A percentile compares a stretch with the other conserved stretches of the same genome.
Conservation (phyloP, 2,329 filamentous ascomycete genomes). For the Penicillium palitans region DNA sequence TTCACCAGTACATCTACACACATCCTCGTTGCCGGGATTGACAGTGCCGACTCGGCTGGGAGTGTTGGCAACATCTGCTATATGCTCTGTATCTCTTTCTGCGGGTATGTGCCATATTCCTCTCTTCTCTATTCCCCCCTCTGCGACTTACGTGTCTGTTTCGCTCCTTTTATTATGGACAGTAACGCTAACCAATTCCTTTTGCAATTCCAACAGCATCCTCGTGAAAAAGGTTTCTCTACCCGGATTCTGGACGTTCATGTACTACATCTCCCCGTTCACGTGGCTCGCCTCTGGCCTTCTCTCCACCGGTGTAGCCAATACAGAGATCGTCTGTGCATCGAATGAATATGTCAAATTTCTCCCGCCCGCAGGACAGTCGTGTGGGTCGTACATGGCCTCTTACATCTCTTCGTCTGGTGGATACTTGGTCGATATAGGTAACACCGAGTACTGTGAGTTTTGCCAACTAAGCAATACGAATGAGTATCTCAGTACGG, state of each 20-base stretch:
- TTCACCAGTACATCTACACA: constrained; percentile 69
- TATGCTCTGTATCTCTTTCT: background rate
- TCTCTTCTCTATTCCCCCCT: background rate
- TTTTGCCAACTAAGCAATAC: background rate
- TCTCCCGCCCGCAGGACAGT: background rate
- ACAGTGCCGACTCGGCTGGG: constrained; percentile 33
- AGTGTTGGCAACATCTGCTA: background rate
- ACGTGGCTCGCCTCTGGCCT: background rate
- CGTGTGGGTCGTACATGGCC: background rate
- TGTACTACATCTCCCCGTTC: background rate
- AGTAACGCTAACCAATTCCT: background rate
- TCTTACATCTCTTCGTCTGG: background rate
- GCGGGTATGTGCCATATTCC: background rate
- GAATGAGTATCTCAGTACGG: background rate
- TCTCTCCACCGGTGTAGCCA: background rate
- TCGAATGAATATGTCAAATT: background rate
- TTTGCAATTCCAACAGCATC: background rate
- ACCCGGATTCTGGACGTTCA: background rate
- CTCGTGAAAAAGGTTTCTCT: background rate
- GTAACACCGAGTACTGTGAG: background rate
- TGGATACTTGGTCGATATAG: background rate
- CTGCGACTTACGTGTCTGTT: background rate
- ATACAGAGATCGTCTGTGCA: background rate
- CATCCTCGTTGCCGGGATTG: constrained; percentile 59
- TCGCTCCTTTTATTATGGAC: background rate